Conservation (phyloP, 495 filamentous ascomycete species). For the Jackrogersella minutella region DNA sequence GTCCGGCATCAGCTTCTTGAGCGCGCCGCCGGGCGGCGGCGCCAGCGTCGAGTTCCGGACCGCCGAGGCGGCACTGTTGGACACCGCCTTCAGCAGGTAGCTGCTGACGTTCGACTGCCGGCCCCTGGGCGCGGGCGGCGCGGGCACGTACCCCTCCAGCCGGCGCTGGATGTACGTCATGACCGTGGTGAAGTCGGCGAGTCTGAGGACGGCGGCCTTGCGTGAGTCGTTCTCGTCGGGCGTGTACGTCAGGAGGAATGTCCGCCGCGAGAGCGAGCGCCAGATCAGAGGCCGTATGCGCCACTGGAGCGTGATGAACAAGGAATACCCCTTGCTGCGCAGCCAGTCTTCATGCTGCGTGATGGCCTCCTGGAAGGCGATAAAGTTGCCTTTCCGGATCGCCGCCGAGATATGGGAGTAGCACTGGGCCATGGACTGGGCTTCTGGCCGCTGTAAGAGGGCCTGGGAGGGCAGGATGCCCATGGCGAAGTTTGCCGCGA, state of each 20-base stretch:
- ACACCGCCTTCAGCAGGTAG: constrained; percentile 52
- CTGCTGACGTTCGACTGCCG: constrained; percentile 41
- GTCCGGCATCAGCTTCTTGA: constrained; percentile 56
- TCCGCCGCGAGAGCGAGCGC: constrained; percentile 80
- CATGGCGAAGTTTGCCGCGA: constrained; percentile 82
- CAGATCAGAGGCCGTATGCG: constrained; percentile 83
- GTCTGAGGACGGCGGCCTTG: constrained; percentile 64
- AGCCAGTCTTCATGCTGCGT: constrained; percentile 70
- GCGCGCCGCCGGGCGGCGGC: constrained; percentile 57
- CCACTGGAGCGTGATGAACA: constrained; percentile 67
- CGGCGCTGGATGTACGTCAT: constrained; percentile 60
- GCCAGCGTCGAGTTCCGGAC: constrained; percentile 44
- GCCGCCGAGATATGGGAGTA: constrained; percentile 78
- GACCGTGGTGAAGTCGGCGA: constrained; percentile 62
- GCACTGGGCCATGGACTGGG: constrained; percentile 69
- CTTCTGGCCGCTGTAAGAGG: constrained; percentile 76
- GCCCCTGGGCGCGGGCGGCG: constrained; percentile 35
- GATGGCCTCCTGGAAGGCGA: constrained; percentile 75
- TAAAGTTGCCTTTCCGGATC: constrained; percentile 81
- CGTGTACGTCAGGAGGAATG: constrained; percentile 67
- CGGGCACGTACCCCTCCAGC: constrained; percentile 58
- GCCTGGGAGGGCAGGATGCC: constrained; percentile 79
- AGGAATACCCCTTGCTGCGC: constrained; percentile 73
- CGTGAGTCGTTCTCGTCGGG: constrained; percentile 59
- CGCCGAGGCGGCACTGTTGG: constrained; percentile 46